These are phyloP conservation scores for Eucalyptus albens DNA, from an alignment of 345 rosid species.

Conservation along the genomic window DNA sequence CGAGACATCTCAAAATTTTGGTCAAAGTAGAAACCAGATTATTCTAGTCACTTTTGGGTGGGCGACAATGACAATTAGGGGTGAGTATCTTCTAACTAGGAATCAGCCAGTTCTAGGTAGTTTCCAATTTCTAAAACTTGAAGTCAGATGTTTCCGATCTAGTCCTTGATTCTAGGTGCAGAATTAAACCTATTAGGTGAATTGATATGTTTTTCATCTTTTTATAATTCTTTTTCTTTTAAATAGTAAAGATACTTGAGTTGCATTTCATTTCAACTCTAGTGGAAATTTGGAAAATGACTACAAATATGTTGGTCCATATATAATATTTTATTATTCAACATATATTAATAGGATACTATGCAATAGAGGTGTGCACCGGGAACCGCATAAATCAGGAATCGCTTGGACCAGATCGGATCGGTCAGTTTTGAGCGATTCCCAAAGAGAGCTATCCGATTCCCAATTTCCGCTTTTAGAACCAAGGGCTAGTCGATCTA, in stretches of 20 bases:
- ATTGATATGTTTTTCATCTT: background rate
- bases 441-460: fast-evolving
- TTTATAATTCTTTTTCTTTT: background rate
- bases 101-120: background rate
- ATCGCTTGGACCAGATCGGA: fast-evolving
- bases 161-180: fast-evolving
- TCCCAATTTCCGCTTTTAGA: fast-evolving
- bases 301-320: background rate
- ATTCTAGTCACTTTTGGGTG: background rate
- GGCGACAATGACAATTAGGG: background rate
- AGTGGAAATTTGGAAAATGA: background rate
- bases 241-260: background rate
- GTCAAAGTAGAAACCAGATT: background rate
- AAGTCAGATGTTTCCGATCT: fast-evolving
- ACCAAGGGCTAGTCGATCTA: fast-evolving
- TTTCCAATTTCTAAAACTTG: background rate
- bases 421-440: fast-evolving
- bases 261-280: fast-evolving
- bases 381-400: fast-evolving
- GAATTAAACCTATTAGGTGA: fast-evolving
- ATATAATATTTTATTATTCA: background rate
- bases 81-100: background rate
- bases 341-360: background rate
- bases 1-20: background rate
- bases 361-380: fast-evolving